Evolutionary conservation across 768 basidiomycete genomes (phyloP), one percentile per base, ranked within the genome.

Genomic region (Floccularia luteovirens): DNA sequence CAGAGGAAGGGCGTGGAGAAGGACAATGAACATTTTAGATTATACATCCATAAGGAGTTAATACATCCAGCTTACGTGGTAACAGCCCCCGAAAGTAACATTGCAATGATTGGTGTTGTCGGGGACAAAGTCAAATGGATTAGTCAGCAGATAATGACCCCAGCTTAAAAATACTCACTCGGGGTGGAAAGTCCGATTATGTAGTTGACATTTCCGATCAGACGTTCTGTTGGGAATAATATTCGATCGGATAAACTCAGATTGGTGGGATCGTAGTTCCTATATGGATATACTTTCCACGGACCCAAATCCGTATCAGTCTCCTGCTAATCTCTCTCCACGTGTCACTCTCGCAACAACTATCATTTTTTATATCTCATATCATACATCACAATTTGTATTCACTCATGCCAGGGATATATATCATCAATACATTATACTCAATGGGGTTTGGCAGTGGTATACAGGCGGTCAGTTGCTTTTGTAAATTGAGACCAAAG

Each of bases 211-310:
- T 53, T 62, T 61, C 61, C 62, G 62, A 65, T 66, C 64, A 64
- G 64, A 66, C 61, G 52, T 66, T 64, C 62, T 60, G 57, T 62
- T 58, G 58, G 47, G 52, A 56, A 56, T 53, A 47, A 53, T 54
- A 51, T 55, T 56, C 47, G 54, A 56, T 58, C 51, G 39, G 42
- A 41, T 23, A 46, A 42, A n/a, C n/a, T n/a, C n/a, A n/a, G 52
- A 47, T 37, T 37, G 21, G 38, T 25, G 39, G 37, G 31, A 31
- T 33, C 38, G 33, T 28, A 42, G 44, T 45, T 39, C 39, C 40
- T 48, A 44, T 44, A 42, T 40, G 28, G 31, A 34, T 41, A 27
- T 38, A 37, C 32, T 44, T 46, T 39, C 50, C n/a, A 42, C 43
- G 47, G 37, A 53, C n/a, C 25, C 39, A 32, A 14, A 25, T 30